Percentiles rank a stretch among this genome's conserved stretches.
These are phyloP conservation scores for Sporobolomyces roseus DNA, from an alignment of 768 basidiomycete genomes.

Conservation along the genomic window DNA sequence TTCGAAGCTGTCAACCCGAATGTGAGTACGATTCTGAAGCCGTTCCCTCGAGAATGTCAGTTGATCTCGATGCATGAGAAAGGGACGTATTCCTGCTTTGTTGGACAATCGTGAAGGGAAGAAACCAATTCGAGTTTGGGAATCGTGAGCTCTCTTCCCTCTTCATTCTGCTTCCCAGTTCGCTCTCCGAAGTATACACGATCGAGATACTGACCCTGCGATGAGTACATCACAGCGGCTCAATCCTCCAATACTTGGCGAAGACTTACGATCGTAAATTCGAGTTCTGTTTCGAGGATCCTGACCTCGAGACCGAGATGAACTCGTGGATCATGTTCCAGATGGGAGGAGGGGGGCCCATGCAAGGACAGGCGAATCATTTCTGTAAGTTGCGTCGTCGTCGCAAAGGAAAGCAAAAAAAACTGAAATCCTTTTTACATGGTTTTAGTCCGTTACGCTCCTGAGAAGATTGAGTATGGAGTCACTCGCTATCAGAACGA, in stretches of 20 bases:
- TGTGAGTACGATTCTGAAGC: no score
- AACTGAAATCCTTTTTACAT: no score
- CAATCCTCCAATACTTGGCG: slow-evolving; percentile 36
- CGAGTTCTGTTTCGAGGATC: slow-evolving; percentile 36
- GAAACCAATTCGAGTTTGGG: slow-evolving; percentile 39
- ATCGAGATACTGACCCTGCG: no score
- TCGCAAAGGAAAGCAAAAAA: no score
- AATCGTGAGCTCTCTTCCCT: slow-evolving; percentile 17
- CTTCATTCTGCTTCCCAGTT: no score
- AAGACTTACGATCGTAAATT: slow-evolving; percentile 30
- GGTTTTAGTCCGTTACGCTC: slow-evolving; percentile 38
- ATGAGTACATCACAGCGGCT: slow-evolving; percentile 1
- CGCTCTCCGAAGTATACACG: no score
- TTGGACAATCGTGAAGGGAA: slow-evolving; percentile 38
- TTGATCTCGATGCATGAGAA: no score
- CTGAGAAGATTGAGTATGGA: slow-evolving; percentile 39
- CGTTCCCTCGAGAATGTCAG: no score
- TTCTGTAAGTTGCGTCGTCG: slow-evolving; percentile 13
- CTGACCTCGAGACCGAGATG: slow-evolving; percentile 23
- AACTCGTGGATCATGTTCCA: slow-evolving; percentile 32
- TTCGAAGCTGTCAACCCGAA: slow-evolving; percentile 37
- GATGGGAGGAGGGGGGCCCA: slow-evolving; percentile 1
- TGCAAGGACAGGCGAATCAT: slow-evolving; percentile 37
- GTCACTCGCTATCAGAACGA: slow-evolving; percentile 38
- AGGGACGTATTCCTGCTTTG: slow-evolving; percentile 40